Conservation (phyloP, 345 rosid genomes). For the Camelina laxa region DNA sequence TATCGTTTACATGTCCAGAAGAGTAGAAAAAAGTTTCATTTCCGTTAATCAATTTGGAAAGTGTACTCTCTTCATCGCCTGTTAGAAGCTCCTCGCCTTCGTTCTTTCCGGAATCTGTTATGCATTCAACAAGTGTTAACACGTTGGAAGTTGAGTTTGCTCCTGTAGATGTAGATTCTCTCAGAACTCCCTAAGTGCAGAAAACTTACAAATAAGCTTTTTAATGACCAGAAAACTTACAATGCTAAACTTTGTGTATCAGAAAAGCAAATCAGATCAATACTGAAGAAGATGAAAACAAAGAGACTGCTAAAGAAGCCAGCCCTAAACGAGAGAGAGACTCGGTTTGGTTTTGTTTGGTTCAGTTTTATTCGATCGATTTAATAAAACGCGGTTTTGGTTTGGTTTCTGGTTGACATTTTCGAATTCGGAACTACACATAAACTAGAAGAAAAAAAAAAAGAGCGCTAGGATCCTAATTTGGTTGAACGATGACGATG, state of each 20-base stretch:
- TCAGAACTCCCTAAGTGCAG: conserved; percentile 72
- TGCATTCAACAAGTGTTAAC: conserved; percentile 71
- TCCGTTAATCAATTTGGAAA: too few species aligned
- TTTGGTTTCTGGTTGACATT: too few species aligned
- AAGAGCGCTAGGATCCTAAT: too few species aligned
- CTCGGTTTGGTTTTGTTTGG: not conserved
- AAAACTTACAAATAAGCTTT: conserved; percentile 9
- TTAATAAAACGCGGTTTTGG: too few species aligned
- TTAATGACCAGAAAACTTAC: too few species aligned
- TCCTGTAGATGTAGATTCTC: conserved; percentile 71
- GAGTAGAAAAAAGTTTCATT: too few species aligned
- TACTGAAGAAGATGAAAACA: conserved; percentile 29
- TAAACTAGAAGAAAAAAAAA: too few species aligned
- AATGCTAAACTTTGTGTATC: too few species aligned
- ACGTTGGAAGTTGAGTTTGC: conserved; percentile 52
- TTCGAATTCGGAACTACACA: too few species aligned
- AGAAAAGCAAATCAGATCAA: conserved; percentile 22
- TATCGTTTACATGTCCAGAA: too few species aligned
- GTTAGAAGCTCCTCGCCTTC: conserved; percentile 65
- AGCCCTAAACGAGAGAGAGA: conserved; percentile 26
- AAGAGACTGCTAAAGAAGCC: not conserved
- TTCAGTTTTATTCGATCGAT: not conserved
- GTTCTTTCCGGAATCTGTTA: conserved; percentile 61
- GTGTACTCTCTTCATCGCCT: conserved; percentile 79
- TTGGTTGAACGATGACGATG: too few species aligned